phyloP scores from a whole-genome alignment of 108 stramenopile species.

The Aurantiochytrium sp. region DNA sequence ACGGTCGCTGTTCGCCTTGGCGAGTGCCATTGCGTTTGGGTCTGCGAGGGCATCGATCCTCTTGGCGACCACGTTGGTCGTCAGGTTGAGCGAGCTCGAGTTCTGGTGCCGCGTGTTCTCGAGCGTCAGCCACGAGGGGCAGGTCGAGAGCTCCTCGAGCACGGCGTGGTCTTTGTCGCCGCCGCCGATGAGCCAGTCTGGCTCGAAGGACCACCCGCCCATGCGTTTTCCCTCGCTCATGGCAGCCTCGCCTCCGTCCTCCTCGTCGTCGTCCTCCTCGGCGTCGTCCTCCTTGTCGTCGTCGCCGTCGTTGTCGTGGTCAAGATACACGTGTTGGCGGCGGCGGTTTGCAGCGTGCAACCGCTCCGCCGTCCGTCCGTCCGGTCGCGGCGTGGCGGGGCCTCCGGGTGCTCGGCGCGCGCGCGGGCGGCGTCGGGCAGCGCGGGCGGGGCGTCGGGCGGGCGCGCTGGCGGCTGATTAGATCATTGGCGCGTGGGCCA shows the following conservation, averaged over 20 bases:
- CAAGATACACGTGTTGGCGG: too few species aligned
- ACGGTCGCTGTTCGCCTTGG: background rate
- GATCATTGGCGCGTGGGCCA: too few species aligned
- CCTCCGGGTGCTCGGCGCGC: too few species aligned
- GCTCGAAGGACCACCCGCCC: background rate
- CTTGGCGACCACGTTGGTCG: background rate
- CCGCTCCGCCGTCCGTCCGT: too few species aligned
- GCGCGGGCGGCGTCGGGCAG: too few species aligned
- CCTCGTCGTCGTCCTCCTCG: too few species aligned
- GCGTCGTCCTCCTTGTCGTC: too few species aligned
- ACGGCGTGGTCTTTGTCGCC: background rate
- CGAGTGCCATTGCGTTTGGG: background rate
- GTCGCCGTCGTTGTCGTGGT: too few species aligned
- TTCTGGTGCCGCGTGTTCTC: background rate
- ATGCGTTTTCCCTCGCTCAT: background rate
- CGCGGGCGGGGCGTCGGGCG: too few species aligned
- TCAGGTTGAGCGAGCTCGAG: background rate
- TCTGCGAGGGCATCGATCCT: background rate
- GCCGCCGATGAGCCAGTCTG: background rate
- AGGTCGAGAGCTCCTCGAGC: background rate
- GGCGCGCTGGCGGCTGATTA: too few species aligned
- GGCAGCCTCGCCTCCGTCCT: background rate
- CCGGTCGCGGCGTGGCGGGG: too few species aligned
- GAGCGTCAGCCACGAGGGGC: slow-evolving; percentile 15
- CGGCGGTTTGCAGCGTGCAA: too few species aligned